Evolutionary conservation across 192 early-diverging fungal species (phyloP).

Genomic region (Dissophora globulifera): DNA sequence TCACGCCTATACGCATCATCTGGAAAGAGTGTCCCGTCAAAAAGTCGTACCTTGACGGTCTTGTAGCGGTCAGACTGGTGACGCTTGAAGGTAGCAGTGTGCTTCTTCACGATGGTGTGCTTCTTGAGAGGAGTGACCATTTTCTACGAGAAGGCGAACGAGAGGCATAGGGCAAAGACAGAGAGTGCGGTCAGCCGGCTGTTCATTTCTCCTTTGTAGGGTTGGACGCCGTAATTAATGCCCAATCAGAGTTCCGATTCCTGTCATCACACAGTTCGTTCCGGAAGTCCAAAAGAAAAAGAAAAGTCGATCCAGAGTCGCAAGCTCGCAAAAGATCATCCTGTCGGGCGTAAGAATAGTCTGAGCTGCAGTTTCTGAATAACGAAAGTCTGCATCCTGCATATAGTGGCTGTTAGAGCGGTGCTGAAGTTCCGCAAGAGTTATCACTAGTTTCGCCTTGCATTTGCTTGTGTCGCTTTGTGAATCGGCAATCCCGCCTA

Average conservation of each 20-base stretch:
- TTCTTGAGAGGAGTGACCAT: constrained; percentile 97
- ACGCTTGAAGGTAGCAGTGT: constrained; percentile 95
- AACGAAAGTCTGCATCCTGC: too few relatives aligned
- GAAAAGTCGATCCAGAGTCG: background rate
- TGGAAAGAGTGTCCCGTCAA: background rate
- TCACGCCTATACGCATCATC: too few relatives aligned
- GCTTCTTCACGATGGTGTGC: constrained; percentile 99
- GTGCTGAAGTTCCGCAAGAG: too few relatives aligned
- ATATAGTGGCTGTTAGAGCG: too few relatives aligned
- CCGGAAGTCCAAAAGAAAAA: background rate
- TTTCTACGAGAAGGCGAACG: constrained; percentile 51
- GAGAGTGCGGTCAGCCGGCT: background rate
- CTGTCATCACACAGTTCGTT: background rate
- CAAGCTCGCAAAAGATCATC: too few relatives aligned
- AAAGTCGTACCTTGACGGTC: constrained; percentile 84
- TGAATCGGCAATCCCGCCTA: too few relatives aligned
- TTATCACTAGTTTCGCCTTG: too few relatives aligned
- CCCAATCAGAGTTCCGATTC: constrained; percentile 10
- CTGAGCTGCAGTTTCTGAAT: too few relatives aligned
- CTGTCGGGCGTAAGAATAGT: too few relatives aligned
- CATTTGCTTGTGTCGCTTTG: too few relatives aligned
- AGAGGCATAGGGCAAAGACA: background rate
- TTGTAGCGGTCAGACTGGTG: constrained; percentile 99
- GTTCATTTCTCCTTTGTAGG: background rate
- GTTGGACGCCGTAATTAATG: background rate